Evolutionary conservation across 2,329 filamentous ascomycete species (phyloP).

Genomic region (Xylariaceae sp.): DNA sequence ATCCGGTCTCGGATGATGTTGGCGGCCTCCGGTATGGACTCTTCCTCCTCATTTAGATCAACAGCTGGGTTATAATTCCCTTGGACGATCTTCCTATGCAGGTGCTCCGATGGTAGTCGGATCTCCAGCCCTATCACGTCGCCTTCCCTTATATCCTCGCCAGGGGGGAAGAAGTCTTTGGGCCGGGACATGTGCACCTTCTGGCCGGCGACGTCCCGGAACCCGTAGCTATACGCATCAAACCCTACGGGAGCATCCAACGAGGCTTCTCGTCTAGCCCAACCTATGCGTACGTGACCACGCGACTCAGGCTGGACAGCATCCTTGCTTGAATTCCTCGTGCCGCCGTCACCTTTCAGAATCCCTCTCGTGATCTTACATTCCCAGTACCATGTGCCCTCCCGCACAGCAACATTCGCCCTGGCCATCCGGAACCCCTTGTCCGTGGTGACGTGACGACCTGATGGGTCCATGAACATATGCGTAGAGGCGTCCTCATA

Average conservation of each 20-base stretch:
- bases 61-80: conserved; percentile 84
- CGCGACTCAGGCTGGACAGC: conserved; percentile 46
- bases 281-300: conserved; percentile 78
- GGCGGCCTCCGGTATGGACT: conserved; percentile 53
- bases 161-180: conserved; percentile 79
- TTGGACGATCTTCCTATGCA: conserved; percentile 84
- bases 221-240: conserved; percentile 88
- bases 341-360: not conserved
- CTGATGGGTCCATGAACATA: conserved; percentile 75
- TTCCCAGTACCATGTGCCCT: conserved; percentile 92
- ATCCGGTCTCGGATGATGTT: conserved; percentile 95
- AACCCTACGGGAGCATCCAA: conserved; percentile 81
- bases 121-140: conserved; percentile 91
- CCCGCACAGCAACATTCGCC: conserved; percentile 83
- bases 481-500: conserved; percentile 87
- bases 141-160: conserved; percentile 77
- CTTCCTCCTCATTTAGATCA: conserved; percentile 60
- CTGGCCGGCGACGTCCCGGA: conserved; percentile 85
- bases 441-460: conserved; percentile 76
- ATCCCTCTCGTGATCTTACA: conserved; percentile 76
- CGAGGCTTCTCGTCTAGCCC: conserved; percentile 74
- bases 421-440: conserved; percentile 90
- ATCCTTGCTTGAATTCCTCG: conserved; percentile 46
- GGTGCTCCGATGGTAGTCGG: conserved; percentile 74
- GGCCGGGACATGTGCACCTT: conserved; percentile 91